Evolutionary conservation across 2,329 filamentous ascomycete genomes (phyloP).

Genomic region (Fusarium subglutinans): DNA sequence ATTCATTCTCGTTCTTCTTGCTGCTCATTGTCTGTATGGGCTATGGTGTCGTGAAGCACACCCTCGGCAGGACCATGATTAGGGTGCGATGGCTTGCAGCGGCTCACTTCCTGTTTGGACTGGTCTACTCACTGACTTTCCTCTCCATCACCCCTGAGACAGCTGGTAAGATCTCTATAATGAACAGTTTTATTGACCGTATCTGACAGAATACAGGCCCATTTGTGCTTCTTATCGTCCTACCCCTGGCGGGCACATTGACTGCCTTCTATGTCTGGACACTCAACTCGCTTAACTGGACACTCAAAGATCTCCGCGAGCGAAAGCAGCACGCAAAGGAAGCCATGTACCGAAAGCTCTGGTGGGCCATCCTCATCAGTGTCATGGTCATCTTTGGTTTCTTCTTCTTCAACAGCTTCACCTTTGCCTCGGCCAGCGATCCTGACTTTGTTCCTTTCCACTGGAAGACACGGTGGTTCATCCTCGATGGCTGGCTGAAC

Average conservation of each 20-base stretch:
- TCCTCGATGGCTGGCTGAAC: conserved; percentile 97
- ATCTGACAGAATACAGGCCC: conserved; percentile 65
- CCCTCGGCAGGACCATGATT: conserved; percentile 91
- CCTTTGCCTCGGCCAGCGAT: conserved; percentile 84
- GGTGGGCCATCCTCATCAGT: conserved; percentile 94
- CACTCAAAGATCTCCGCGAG: conserved; percentile 94
- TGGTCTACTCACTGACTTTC: conserved; percentile 91
- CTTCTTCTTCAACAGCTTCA: conserved; percentile 98
- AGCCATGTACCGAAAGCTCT: conserved; percentile 96
- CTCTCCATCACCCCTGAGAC: conserved; percentile 89
- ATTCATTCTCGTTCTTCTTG: conserved; percentile 98
- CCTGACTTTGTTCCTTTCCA: conserved; percentile 94
- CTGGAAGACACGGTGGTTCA: conserved; percentile 98
- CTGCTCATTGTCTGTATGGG: conserved; percentile 99
- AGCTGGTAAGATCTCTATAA: conserved; percentile 62
- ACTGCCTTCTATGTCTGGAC: conserved; percentile 99
- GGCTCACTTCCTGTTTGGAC: conserved; percentile 92
- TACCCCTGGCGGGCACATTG: conserved; percentile 89
- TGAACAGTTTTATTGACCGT: neutral
- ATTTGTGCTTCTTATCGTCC: conserved; percentile 89
- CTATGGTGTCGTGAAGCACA: conserved; percentile 96
- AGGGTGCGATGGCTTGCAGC: conserved; percentile 91
- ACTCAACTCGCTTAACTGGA: conserved; percentile 90
- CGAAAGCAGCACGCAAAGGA: conserved; percentile 95
- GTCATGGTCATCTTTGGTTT: conserved; percentile 97